Percentiles rank a stretch among this genome's conserved stretches.
These are phyloP conservation scores for Ceratocystis variospora DNA, from an alignment of 2,329 filamentous ascomycete genomes.

Conservation along the genomic window DNA sequence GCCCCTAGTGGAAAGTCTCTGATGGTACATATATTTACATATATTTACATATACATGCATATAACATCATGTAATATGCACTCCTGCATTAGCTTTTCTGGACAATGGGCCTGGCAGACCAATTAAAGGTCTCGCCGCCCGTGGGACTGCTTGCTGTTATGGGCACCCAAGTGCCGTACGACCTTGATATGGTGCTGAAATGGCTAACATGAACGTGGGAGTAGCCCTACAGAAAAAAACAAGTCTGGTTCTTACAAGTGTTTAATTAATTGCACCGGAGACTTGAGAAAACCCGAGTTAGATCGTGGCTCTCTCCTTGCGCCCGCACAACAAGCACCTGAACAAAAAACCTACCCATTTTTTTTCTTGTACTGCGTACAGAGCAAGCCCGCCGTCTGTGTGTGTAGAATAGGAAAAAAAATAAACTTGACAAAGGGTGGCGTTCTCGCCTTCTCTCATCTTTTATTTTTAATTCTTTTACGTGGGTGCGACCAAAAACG, in stretches of 20 bases:
- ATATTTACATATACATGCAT: neutral
- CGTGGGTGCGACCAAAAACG: too few relatives aligned
- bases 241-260: too few relatives aligned
- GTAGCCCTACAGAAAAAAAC: neutral
- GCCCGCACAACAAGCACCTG: too few relatives aligned
- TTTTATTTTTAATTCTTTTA: too few relatives aligned
- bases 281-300: too few relatives aligned
- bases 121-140: neutral
- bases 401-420: neutral
- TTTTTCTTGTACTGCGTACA: neutral
- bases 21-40: neutral
- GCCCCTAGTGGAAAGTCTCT: neutral
- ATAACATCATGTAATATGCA: neutral
- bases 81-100: slow-evolving; percentile 3
- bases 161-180: too few relatives aligned
- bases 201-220: neutral
- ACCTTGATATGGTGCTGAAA: neutral
- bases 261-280: too few relatives aligned
- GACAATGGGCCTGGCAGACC: neutral
- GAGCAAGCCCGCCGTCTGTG: neutral
- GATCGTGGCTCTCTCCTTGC: too few relatives aligned
- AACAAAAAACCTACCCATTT: neutral
- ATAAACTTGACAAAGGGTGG: too few relatives aligned
- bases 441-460: too few relatives aligned
- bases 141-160: neutral